Evolutionary conservation across 2,329 filamentous ascomycete genomes (phyloP).

Genomic region (Diplodia sapinea): DNA sequence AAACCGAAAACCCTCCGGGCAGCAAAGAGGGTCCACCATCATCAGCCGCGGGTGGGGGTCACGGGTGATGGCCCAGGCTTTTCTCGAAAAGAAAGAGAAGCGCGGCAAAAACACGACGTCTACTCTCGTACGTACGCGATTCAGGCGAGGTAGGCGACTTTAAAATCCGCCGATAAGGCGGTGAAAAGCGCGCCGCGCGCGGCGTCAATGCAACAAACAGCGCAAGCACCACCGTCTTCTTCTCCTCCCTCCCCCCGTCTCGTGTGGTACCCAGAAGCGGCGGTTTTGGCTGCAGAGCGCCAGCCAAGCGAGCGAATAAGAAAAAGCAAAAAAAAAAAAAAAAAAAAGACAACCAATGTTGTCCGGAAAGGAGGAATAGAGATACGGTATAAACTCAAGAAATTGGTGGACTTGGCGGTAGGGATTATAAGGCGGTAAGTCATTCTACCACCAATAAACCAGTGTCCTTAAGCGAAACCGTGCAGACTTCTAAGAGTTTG

Average conservation of each 20-base stretch:
- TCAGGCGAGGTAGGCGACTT: conserved; percentile 10
- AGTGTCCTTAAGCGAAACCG: too few species aligned
- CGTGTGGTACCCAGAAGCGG: too few species aligned
- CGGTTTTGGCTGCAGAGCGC: not conserved
- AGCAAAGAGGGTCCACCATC: too few species aligned
- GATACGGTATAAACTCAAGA: too few species aligned
- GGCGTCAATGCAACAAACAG: not conserved
- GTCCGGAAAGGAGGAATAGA: not conserved
- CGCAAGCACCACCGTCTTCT: too few species aligned
- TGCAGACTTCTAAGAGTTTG: too few species aligned
- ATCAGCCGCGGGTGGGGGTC: too few species aligned
- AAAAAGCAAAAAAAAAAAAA: too few species aligned
- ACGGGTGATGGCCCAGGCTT: not conserved
- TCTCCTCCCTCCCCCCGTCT: too few species aligned
- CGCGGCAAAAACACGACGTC: not conserved
- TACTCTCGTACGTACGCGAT: not conserved
- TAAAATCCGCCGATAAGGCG: not conserved
- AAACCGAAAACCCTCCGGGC: not conserved
- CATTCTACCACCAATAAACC: too few species aligned
- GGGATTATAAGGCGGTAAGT: too few species aligned
- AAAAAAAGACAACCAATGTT: not conserved
- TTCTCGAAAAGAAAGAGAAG: not conserved
- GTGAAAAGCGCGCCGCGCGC: not conserved
- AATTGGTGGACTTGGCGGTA: too few species aligned
- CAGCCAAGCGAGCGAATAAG: not conserved